Evolutionary conservation across 1,284 basidiomycete genomes (phyloP), one percentile per base, ranked within the genome.

Genomic region (Coniferiporia sulphurascens): DNA sequence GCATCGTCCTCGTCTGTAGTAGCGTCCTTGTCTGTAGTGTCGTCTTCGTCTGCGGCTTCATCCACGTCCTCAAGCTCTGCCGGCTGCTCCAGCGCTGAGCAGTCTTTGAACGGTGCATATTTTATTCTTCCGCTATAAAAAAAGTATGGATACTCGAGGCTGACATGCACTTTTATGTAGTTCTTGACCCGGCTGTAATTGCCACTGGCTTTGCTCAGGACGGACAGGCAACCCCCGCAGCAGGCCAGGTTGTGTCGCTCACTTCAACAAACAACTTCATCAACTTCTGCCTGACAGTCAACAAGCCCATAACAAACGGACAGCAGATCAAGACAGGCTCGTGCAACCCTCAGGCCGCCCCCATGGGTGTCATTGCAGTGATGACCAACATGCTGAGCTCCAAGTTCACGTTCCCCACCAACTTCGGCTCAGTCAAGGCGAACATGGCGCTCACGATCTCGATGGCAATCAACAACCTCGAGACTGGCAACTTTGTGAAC

Each of bases 231-330:
- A 69, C 68, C 41, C 74, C 77, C 1, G 66, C 69, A 7, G 74
- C 73, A 36, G 78, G 77, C 56, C 79, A 81, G 67, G 77, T 77
- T 38, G 62, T 73, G 0, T 78, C 79, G 10, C 66, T 76, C 34
- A 83, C 81, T 13, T 80, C 78, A 52, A 70, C 65, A 41, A 83
- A 84, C 73, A 83, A n/a, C n/a, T n/a, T n/a, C n/a, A n/a, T n/a
- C n/a, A n/a, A n/a, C n/a, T n/a, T n/a, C n/a, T n/a, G n/a, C 38
- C 48, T 65, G 10, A 65, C 53, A 17, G 63, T 48, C n/a, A 46
- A 59, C 50, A 51, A 52, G 46, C 74, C 78, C 12, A 67, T 79
- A 52, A 80, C 77, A 5, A 75, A 78, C 67, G 74, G 79, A 54
- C 59, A 73, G 64, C 77, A 80, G 67, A 67, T 78, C 70, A 71